Base-by-base conservation (phyloP, 495 filamentous ascomycete genomes). In the Talaromyces trachyspermus region DNA sequence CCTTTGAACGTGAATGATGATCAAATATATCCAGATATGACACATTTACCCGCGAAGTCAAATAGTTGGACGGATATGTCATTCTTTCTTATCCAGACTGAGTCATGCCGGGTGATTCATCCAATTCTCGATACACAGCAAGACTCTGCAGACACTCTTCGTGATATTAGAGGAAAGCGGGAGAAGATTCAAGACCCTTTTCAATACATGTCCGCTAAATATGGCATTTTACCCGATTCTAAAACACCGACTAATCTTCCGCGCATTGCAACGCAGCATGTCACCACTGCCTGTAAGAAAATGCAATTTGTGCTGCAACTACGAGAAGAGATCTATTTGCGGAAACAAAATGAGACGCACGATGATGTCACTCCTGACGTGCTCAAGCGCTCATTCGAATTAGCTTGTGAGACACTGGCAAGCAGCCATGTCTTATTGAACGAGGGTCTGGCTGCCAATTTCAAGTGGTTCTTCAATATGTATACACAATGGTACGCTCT, bases 1-100 rank as follows among this genome's bases (percentile, higher is more conserved):
- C 83, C 83, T 62, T n/a, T 80, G n/a, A 90, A 88, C 51, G 74
- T 91, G 52, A 80, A 89, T 60, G 88, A 91, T 49, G 53, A 58
- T 18, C 87, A 91, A 48, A 70, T 91, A 19, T 67, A 62, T 41
- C 80, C 81, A 4, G 65, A 72, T 0, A 81, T 74, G 67, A 77
- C 65, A 3, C 66, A 74, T 8, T 63, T 79, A 11, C 83, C 86
- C 0, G 52, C 60, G 12, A 68, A 79, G 23, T 71, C 80, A 12
- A 55, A 59, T n/a, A 80, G 76, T 5, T 71, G 74, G 8, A 89
- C 85, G 7, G 85, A 89, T 48, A 84, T 88, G 80, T 83, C 84
- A 2, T 89, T 91, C 56, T 80, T 77, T 45, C 64, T 91, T 8
- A 79, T 84, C 15, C 74, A 80, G 14, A 61, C 55, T 17, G 57